These are phyloP conservation scores for Ganoderma resinaceum DNA, from an alignment of 1,284 basidiomycete species.

Conservation along the genomic window DNA sequence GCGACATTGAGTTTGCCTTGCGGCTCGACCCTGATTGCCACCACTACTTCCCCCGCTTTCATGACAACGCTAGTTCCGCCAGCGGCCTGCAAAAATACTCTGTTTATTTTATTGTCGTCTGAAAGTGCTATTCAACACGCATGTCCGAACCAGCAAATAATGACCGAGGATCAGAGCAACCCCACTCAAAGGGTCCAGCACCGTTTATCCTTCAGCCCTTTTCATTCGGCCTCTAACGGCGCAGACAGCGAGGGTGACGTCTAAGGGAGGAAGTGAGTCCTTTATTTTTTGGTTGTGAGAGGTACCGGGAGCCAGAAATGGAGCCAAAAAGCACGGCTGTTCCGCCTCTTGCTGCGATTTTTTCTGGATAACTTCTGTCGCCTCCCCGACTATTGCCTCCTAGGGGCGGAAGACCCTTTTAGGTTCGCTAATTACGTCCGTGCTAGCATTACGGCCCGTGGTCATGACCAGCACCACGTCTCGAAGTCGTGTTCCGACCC, in stretches of 20 bases:
- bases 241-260: neutral
- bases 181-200: neutral
- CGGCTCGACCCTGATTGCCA: neutral
- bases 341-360: neutral
- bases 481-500: slow-evolving; percentile 1
- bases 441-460: neutral
- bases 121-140: neutral
- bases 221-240: neutral
- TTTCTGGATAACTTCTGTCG: neutral
- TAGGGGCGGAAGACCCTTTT: neutral
- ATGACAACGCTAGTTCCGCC: neutral
- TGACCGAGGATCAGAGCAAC: neutral
- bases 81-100: neutral
- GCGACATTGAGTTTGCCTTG: neutral
- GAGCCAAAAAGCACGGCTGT: neutral
- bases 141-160: neutral
- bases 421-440: neutral
- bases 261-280: neutral
- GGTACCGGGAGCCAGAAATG: neutral
- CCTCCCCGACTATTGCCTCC: slow-evolving; percentile 1
- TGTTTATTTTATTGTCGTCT: neutral
- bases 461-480: neutral
- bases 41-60: neutral
- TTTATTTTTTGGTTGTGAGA: neutral
- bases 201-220: neutral